phyloP scores from a whole-genome alignment of 805 yeast species.

The Myxozyma nipponensis region DNA sequence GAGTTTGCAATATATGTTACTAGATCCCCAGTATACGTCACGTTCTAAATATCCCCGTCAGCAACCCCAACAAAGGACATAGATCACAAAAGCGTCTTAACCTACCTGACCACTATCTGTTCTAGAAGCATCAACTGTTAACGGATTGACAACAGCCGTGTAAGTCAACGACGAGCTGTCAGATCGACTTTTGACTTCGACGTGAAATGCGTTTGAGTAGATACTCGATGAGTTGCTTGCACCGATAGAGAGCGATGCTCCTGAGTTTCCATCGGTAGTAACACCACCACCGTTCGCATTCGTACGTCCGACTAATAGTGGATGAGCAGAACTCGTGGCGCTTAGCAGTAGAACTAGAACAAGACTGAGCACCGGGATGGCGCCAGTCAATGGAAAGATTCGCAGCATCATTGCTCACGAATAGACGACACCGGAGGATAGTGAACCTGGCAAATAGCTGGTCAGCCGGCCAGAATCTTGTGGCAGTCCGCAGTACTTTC shows the following conservation, averaged over 20 bases:
- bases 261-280: not conserved
- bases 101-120: slow-evolving; percentile 5
- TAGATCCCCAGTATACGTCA: slow-evolving; percentile 16
- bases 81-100: too few relatives aligned
- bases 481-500: too few relatives aligned
- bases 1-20: slow-evolving; percentile 18
- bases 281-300: not conserved
- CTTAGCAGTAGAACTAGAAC: too few relatives aligned
- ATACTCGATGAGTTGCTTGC: slow-evolving; percentile 10
- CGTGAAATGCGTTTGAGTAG: slow-evolving; percentile 9
- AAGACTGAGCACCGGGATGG: too few relatives aligned
- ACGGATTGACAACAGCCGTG: slow-evolving; percentile 12
- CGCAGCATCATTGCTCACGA: too few relatives aligned
- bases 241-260: slow-evolving; percentile 6
- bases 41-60: slow-evolving; percentile 3
- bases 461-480: too few relatives aligned
- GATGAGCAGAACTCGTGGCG: too few relatives aligned
- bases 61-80: not conserved
- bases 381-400: too few relatives aligned
- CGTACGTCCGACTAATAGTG: not conserved
- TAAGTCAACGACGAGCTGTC: slow-evolving; percentile 3
- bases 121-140: slow-evolving; percentile 20
- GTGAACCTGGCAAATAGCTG: too few relatives aligned
- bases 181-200: slow-evolving; percentile 6
- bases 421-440: too few relatives aligned